Percentiles rank a stretch among this genome's conserved stretches.
Conservation (phyloP, 768 basidiomycete species). For the Hygrocybe punicea region DNA sequence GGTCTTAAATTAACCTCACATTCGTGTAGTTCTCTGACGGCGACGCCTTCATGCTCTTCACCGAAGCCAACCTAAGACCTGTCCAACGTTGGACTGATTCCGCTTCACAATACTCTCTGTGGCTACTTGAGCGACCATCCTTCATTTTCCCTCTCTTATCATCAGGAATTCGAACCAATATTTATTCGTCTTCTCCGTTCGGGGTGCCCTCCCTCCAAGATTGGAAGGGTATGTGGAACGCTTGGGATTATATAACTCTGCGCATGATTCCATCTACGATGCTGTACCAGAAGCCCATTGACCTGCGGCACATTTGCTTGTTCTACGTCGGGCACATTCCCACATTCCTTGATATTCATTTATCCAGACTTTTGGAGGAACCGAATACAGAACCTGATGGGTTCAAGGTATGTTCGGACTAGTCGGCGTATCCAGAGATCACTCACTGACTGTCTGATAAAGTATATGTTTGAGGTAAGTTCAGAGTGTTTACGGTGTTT, state of each 20-base stretch:
- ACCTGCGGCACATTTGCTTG: slow-evolving; percentile 92
- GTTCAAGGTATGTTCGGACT: slow-evolving; percentile 53
- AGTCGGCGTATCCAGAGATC: slow-evolving; percentile 12
- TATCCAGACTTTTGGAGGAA: slow-evolving; percentile 70
- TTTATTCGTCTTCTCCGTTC: slow-evolving; percentile 45
- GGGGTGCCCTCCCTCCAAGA: slow-evolving; percentile 71
- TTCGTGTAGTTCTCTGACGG: slow-evolving; percentile 66
- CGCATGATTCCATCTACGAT: slow-evolving; percentile 85
- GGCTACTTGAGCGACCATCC: slow-evolving; percentile 84
- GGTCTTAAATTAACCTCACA: background rate
- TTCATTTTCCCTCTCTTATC: slow-evolving; percentile 69
- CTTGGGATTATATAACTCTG: slow-evolving; percentile 82
- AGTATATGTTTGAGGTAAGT: slow-evolving; percentile 75
- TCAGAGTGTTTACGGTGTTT: background rate
- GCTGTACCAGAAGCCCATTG: slow-evolving; percentile 88
- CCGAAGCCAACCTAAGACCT: slow-evolving; percentile 71
- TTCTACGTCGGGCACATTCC: slow-evolving; percentile 74
- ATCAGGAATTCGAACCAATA: slow-evolving; percentile 24
- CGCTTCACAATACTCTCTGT: slow-evolving; percentile 71
- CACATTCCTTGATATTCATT: slow-evolving; percentile 86
- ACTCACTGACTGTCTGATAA: slow-evolving; percentile 5
- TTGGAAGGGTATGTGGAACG: slow-evolving; percentile 81
- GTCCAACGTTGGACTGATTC: slow-evolving; percentile 84
- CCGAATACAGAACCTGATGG: slow-evolving; percentile 79
- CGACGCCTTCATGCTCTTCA: slow-evolving; percentile 70